Conservation (phyloP, 805 yeast species). For the Monosporozyma aerobia region DNA sequence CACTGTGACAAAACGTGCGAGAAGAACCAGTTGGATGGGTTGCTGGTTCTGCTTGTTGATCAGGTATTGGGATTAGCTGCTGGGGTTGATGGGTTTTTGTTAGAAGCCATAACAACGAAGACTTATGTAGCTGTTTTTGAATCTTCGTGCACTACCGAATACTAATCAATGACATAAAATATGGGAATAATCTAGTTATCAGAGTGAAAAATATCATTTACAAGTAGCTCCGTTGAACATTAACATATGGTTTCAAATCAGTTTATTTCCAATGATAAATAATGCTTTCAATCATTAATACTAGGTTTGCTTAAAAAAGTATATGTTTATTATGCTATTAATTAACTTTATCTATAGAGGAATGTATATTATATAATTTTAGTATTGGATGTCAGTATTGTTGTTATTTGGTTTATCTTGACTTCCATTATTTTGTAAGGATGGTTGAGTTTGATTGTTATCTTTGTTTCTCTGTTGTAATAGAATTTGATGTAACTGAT, state of each 20-base stretch:
- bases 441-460: neutral
- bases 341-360: neutral
- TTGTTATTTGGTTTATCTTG: conserved; percentile 7
- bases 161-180: no score
- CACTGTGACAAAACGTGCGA: neutral
- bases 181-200: no score
- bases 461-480: conserved; percentile 13
- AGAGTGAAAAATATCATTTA: no score
- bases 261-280: neutral
- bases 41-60: no score
- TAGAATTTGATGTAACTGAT: conserved; percentile 20
- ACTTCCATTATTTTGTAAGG: conserved; percentile 3
- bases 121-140: no score
- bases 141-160: no score
- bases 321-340: neutral
- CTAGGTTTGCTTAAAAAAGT: neutral
- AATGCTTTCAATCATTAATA: no score
- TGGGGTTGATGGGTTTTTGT: no score
- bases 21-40: neutral
- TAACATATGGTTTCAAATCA: no score
- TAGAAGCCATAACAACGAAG: no score
- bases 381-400: conserved; percentile 1
- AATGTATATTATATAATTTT: neutral
- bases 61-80: no score
- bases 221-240: no score